phyloP scores from a whole-genome alignment of 179 eudicot species.

The Silene vulgaris region DNA sequence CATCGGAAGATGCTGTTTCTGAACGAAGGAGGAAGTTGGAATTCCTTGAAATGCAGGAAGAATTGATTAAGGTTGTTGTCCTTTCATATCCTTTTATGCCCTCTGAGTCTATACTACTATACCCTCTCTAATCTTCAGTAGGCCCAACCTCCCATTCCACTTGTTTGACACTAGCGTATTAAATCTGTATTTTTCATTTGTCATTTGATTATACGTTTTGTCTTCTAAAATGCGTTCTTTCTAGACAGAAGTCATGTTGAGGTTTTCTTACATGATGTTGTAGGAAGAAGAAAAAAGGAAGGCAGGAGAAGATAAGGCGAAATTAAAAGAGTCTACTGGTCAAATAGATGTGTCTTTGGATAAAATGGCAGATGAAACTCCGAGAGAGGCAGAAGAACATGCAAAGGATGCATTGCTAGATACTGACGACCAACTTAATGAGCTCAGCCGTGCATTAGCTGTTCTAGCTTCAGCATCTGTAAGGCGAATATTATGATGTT shows the following conservation, averaged over 20 bases:
- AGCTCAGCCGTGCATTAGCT: slow-evolving; percentile 87
- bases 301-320: slow-evolving; percentile 50
- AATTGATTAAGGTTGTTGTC: slow-evolving; percentile 68
- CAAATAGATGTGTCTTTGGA: slow-evolving; percentile 60
- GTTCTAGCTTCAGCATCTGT: slow-evolving; percentile 94
- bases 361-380: slow-evolving; percentile 55
- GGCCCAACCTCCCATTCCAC: background rate
- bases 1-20: slow-evolving; percentile 84
- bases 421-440: slow-evolving; percentile 66
- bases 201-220: background rate
- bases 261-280: background rate
- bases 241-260: background rate
- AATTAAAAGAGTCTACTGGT: slow-evolving; percentile 41
- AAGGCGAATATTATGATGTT: slow-evolving; percentile 23
- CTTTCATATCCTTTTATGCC: background rate
- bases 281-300: slow-evolving; percentile 49
- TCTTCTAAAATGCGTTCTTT: background rate
- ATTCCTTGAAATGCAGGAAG: slow-evolving; percentile 88
- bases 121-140: background rate
- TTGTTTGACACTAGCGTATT: background rate
- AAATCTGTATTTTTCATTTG: background rate
- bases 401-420: slow-evolving; percentile 57
- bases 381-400: slow-evolving; percentile 56
- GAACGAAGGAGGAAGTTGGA: slow-evolving; percentile 87
- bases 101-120: background rate